These are phyloP conservation scores for Aspergillus wentii DNA, from an alignment of 495 filamentous ascomycete genomes.

Conservation along the genomic window DNA sequence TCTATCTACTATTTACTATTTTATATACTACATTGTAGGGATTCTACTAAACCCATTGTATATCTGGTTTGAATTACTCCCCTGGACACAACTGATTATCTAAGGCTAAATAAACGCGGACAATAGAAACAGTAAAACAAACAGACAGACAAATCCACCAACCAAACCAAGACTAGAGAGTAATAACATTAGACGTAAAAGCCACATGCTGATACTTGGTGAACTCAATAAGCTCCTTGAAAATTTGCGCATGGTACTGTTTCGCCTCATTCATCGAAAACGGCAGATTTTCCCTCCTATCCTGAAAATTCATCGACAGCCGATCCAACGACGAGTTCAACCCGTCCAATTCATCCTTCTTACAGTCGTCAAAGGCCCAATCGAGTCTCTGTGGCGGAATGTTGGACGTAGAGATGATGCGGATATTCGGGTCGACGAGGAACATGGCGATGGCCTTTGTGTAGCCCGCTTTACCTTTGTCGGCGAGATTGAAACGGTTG, in stretches of 20 bases:
- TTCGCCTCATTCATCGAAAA: constrained; percentile 30
- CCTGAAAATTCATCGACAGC: constrained; percentile 24
- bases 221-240: constrained; percentile 25
- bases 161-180: constrained; percentile 6
- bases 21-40: too few relatives aligned
- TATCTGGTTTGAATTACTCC: too few relatives aligned
- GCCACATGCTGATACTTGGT: constrained; percentile 29
- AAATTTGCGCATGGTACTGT: constrained; percentile 15
- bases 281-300: constrained; percentile 26
- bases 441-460: constrained; percentile 44
- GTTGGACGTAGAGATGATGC: constrained; percentile 51
- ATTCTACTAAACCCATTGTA: too few relatives aligned
- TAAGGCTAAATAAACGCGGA: too few relatives aligned
- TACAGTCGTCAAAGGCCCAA: constrained; percentile 23
- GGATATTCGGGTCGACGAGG: constrained; percentile 50
- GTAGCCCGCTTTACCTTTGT: constrained; percentile 44
- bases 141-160: neutral
- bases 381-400: constrained; percentile 49
- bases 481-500: constrained; percentile 36
- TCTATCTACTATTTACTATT: too few relatives aligned
- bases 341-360: constrained; percentile 2
- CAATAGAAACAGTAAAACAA: too few relatives aligned
- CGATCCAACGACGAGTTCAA: constrained; percentile 12
- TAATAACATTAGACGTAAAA: constrained; percentile 26
- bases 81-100: too few relatives aligned